phyloP scores from a whole-genome alignment of 768 basidiomycete species.

The Podaxis rugospora region DNA sequence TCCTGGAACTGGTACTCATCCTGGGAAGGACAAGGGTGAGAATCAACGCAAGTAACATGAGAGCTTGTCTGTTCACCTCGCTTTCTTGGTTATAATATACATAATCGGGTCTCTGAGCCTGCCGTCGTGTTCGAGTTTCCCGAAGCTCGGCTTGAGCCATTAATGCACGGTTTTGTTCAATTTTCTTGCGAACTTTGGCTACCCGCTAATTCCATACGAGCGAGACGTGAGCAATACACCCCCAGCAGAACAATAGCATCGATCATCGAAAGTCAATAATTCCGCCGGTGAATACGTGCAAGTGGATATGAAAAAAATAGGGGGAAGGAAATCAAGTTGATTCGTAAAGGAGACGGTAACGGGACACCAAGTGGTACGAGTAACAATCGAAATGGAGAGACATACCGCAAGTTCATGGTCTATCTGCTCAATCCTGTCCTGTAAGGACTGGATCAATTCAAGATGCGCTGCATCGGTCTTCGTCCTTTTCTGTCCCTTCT shows the following conservation, averaged over 20 bases:
- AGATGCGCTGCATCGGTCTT: constrained; percentile 62
- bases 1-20: constrained; percentile 63
- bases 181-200: constrained; percentile 62
- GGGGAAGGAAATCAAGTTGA: constrained; percentile 5
- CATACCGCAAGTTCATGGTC: constrained; percentile 71
- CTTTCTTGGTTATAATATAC: constrained; percentile 69
- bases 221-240: not conserved
- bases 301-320: not conserved
- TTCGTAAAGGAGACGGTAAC: not conserved
- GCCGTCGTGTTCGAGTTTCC: constrained; percentile 73
- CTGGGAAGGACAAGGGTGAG: constrained; percentile 29
- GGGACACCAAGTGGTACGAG: constrained; percentile 10
- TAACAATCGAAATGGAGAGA: constrained; percentile 19
- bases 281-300: not conserved
- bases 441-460: constrained; percentile 55
- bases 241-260: not conserved
- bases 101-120: constrained; percentile 74
- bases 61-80: constrained; percentile 43
- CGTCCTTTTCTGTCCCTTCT: constrained; percentile 43
- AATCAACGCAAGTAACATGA: constrained; percentile 8
- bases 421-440: constrained; percentile 59
- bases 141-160: constrained; percentile 75
- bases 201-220: constrained; percentile 50
- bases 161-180: constrained; percentile 60
- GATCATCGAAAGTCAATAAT: constrained; percentile 4